Conservation (phyloP, 345 rosid species). For the Corchorus capsularis region DNA sequence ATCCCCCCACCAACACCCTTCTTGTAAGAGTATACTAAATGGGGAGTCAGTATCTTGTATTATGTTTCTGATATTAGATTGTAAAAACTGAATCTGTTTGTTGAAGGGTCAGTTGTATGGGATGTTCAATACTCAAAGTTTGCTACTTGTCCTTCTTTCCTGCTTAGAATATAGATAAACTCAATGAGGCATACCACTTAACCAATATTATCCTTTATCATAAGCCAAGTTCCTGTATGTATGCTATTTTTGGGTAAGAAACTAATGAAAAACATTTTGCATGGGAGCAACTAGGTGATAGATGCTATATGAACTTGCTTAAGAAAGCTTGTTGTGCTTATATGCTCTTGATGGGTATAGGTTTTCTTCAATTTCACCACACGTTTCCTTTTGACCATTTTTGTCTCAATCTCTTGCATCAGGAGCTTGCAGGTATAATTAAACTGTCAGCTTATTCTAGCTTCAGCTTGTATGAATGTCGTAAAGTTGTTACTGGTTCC, state of each 20-base stretch:
- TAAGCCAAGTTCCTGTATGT: background rate
- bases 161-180: background rate
- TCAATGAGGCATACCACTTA: background rate
- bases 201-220: background rate
- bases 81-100: conserved; percentile 1
- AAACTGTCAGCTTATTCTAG: conserved; percentile 87
- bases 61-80: background rate
- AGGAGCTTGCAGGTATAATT: conserved; percentile 97
- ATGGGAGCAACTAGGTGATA: background rate
- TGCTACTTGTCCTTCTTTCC: background rate
- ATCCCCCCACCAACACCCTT: no score
- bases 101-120: background rate
- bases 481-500: conserved; percentile 88
- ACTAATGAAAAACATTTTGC: background rate
- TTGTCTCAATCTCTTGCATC: conserved; percentile 26
- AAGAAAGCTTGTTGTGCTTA: background rate
- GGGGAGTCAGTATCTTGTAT: background rate
- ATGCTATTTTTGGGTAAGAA: background rate
- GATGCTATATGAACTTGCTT: background rate
- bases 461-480: conserved; percentile 95
- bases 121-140: conserved; percentile 7
- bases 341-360: background rate
- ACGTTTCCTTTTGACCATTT: background rate
- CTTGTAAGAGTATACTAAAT: no score
- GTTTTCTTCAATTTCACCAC: background rate